Conservation (phyloP, 805 yeast genomes). For the Ogataea paraovalis region DNA sequence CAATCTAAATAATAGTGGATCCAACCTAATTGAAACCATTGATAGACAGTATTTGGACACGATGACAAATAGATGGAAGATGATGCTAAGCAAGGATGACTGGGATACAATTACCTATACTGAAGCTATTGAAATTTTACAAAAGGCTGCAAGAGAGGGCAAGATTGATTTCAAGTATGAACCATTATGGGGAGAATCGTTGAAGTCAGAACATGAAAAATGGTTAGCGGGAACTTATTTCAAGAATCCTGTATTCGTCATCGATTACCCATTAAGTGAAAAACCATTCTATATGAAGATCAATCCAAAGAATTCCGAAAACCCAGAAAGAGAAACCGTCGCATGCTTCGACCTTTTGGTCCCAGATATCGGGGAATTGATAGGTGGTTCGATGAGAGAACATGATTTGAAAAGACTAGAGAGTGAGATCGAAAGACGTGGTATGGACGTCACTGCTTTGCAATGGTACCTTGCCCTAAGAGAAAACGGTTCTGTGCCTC, state of each 20-base stretch:
- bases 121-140: constrained; percentile 62
- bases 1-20: constrained; percentile 25
- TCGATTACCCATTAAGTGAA: constrained; percentile 72
- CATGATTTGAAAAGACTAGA: constrained; percentile 48
- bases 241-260: constrained; percentile 77
- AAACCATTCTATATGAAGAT: constrained; percentile 93
- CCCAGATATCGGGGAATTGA: constrained; percentile 90
- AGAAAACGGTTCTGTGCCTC: constrained; percentile 78
- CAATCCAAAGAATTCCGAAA: constrained; percentile 22
- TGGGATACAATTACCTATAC: constrained; percentile 77
- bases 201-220: constrained; percentile 87
- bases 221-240: constrained; percentile 73
- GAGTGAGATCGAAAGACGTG: constrained; percentile 45
- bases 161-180: constrained; percentile 36
- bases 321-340: constrained; percentile 47
- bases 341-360: constrained; percentile 86
- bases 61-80: constrained; percentile 55
- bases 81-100: constrained; percentile 35
- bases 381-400: constrained; percentile 94
- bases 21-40: constrained; percentile 36
- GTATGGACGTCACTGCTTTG: constrained; percentile 57
- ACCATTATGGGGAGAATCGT: constrained; percentile 66
- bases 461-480: constrained; percentile 81
- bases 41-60: constrained; percentile 34
- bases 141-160: constrained; percentile 27